Evolutionary conservation across 179 eudicot species (phyloP).

Genomic region (Silene noctiflora): DNA sequence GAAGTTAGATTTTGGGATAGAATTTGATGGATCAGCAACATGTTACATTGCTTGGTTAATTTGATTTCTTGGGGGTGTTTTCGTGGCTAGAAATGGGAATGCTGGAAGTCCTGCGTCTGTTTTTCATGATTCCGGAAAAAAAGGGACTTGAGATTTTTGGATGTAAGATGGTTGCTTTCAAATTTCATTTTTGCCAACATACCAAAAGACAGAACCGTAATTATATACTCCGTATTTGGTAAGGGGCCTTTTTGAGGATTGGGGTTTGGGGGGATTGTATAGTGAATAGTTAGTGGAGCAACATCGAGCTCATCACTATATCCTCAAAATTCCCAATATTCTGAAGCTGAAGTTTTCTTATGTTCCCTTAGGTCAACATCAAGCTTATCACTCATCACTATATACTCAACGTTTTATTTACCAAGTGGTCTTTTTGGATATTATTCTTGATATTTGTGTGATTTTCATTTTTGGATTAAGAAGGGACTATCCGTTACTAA

Average conservation of each 20-base stretch:
- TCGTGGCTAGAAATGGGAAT: neutral
- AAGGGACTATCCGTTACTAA: neutral
- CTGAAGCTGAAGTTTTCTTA: neutral
- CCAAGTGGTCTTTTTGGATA: neutral
- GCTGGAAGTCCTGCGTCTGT: neutral
- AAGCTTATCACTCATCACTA: too few species aligned
- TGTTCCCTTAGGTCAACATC: too few species aligned
- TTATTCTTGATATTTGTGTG: neutral
- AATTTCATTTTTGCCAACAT: neutral
- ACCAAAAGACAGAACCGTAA: neutral
- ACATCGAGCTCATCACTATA: neutral
- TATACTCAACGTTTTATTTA: too few species aligned
- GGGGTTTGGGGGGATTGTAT: neutral
- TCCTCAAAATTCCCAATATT: neutral
- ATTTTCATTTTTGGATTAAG: neutral
- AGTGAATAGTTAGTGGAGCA: neutral
- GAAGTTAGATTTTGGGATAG: neutral
- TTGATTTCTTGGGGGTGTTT: neutral
- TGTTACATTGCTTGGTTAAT: neutral
- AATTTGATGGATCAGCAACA: neutral
- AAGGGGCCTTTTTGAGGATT: neutral
- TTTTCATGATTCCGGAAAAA: neutral
- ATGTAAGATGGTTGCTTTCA: neutral
- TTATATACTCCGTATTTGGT: neutral
- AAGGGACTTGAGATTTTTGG: neutral